These are phyloP conservation scores for Fusarium pseudocircinatum DNA, from an alignment of 2,329 filamentous ascomycete species.

Conservation along the genomic window DNA sequence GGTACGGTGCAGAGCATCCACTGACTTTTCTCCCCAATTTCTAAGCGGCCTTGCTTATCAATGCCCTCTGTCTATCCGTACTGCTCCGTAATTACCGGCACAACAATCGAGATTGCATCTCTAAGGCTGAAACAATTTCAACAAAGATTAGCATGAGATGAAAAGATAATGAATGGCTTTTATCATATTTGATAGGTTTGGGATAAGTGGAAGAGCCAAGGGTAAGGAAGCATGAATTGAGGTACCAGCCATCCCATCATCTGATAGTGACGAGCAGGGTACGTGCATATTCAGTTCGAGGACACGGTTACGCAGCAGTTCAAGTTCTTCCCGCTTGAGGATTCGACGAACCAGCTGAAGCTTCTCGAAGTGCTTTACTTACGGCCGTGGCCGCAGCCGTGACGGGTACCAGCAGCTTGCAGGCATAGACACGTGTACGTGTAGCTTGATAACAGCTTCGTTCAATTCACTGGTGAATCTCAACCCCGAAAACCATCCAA, in stretches of 20 bases:
- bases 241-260: not conserved
- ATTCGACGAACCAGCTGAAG: conserved; percentile 22
- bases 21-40: not conserved
- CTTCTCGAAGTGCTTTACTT: conserved; percentile 15
- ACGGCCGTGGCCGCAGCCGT: conserved; percentile 24
- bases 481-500: conserved; percentile 1
- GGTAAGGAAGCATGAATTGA: not conserved
- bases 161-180: not conserved
- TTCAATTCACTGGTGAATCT: conserved; percentile 1
- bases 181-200: not conserved
- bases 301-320: conserved; percentile 21
- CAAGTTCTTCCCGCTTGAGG: conserved; percentile 11
- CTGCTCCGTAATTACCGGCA: conserved; percentile 6
- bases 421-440: conserved; percentile 26
- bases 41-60: not conserved
- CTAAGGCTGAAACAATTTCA: conserved; percentile 30
- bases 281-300: conserved; percentile 1
- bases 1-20: not conserved
- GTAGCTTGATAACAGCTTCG: conserved; percentile 13
- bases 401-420: conserved; percentile 30
- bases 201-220: not conserved
- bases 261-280: conserved; percentile 1
- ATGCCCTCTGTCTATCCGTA: not conserved
- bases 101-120: conserved; percentile 29
- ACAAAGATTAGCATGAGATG: conserved; percentile 4